Base-by-base conservation (phyloP, 2,329 filamentous ascomycete species). In the Lasiodiplodia sp. region DNA sequence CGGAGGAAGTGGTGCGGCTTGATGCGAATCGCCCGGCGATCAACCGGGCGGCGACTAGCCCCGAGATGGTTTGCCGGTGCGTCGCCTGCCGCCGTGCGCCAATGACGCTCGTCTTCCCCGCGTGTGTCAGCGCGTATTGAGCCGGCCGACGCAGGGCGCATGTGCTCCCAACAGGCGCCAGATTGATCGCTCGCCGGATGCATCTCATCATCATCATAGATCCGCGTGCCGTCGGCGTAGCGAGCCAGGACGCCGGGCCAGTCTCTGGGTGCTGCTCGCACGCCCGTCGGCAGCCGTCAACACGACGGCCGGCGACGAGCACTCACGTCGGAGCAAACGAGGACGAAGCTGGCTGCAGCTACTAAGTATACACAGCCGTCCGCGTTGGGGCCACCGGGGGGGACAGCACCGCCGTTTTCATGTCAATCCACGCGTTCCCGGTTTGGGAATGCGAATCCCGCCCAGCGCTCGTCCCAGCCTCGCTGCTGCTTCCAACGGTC, bases 361-460 rank as follows among this genome's bases (percentile, higher is more conserved):
- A 21, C 18, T 23, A 16, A 38, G 44, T 52, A 64, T 52, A 64
- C 21, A 62, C 47, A 52, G 31, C 60, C 60, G 31, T 52, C 60
- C 60, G 60, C 12, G 60, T 64, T 52, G 47, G 60, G 60, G n/a
- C 21, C 28, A 49, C 16, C 58, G 44, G 51, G 60, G 28, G 21
- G 28, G 60, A 47, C 21, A 49, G 31, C 47, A 64, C 28, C n/a
- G 51, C 63, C 51, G 63, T 56, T 66, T 66, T 56, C 63, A 66
- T 66, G 63, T 44, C 63, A 56, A 56, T 56, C 63, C 63, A 56
- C 63, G 63, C 63, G 63, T 68, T 68, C 66, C 66, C 66, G 66
- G 62, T 68, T 64, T 64, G 52, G 60, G 60, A 23, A 64, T 64
- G 60, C 60, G 60, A 64, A 64, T 64, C 60, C 60, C 60, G 60